These are phyloP conservation scores for Rhizopogon sp. DNA, from an alignment of 768 basidiomycete genomes.

Conservation along the genomic window DNA sequence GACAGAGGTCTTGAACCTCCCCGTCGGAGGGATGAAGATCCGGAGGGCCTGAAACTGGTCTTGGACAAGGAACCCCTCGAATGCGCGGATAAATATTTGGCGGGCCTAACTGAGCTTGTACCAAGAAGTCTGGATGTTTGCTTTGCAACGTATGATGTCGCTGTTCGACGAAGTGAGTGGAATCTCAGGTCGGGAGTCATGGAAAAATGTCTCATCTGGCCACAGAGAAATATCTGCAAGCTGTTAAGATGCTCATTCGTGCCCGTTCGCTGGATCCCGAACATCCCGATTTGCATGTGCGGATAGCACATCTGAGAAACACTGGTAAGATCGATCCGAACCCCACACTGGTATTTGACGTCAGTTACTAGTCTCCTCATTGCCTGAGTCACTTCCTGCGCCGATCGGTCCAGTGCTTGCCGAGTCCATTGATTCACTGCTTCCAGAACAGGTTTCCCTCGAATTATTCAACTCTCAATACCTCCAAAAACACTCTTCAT, in stretches of 20 bases:
- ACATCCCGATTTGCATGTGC: conserved; percentile 66
- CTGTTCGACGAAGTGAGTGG: conserved; percentile 69
- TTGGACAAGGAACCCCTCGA: conserved; percentile 62
- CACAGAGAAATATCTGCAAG: conserved; percentile 78
- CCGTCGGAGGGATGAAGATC: conserved; percentile 72
- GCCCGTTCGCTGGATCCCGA: conserved; percentile 50
- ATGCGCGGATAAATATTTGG: conserved; percentile 66
- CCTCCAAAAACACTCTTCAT: conserved; percentile 55
- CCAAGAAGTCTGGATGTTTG: conserved; percentile 61
- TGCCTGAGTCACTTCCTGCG: conserved; percentile 38
- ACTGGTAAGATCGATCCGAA: conserved; percentile 34
- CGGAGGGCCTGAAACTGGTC: conserved; percentile 72
- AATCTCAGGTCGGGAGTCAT: not conserved
- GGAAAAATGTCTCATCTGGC: not conserved
- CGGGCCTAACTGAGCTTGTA: conserved; percentile 52
- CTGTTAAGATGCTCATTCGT: conserved; percentile 57
- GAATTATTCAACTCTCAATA: conserved; percentile 73
- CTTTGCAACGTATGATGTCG: conserved; percentile 75
- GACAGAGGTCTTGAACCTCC: conserved; percentile 67
- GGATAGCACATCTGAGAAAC: conserved; percentile 59
- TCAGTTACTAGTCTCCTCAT: conserved; percentile 34
- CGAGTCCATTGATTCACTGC: conserved; percentile 40
- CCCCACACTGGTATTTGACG: conserved; percentile 1
- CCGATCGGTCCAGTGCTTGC: conserved; percentile 48
- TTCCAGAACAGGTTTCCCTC: conserved; percentile 54